Base-by-base conservation (phyloP, 768 basidiomycete genomes). In the Pleurotus salmoneostramineus region DNA sequence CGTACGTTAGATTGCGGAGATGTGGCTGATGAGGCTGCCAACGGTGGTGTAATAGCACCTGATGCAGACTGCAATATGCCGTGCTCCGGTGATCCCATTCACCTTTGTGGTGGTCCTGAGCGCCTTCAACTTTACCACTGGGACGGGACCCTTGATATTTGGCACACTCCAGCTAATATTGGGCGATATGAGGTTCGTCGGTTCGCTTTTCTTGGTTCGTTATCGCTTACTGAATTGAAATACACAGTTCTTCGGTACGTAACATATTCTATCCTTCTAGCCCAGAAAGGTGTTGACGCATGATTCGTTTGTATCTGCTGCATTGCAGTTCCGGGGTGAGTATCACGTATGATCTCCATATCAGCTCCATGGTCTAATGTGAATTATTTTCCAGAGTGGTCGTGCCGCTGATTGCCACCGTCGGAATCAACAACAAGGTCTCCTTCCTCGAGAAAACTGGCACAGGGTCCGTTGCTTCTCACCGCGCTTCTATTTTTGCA, bases 351-450 rank as follows among this genome's bases (percentile, higher is more conserved):
- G 31, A 34, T 36, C 15, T 14, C 32, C 50, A 34, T 56, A 12
- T 43, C 44, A 35, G 21, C 21, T 27, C 21, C 21, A 59, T 58
- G 59, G 34, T 59, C 17, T 44, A 27, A 47, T 44, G 51, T 15
- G 21, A 48, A 32, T 34, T 49, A 55, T 58, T 52, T 27, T 35
- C 88, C 35, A 89, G 89, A 2, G 76, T 90, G 34, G 77, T 89
- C 54, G 83, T 90, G 10, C 89, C 89, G 3, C 73, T 91, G 58
- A 81, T 91, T 37, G 83, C 87, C 3, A 91, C 90, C 0, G 73
- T 93, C 34, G 89, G 90, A 1, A 76, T 88, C 69, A 92, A 92
- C 74, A 85, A 88, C 75, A 93, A 92, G 65, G 85, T 92, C 49
- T 81, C 84, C 1, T 89, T 92, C 73, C 73, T 93, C 5, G 90